Evolutionary conservation across 192 early-diverging fungal genomes (phyloP), one percentile per base, ranked within the genome.

Genomic region (Coemansia brasiliensis): DNA sequence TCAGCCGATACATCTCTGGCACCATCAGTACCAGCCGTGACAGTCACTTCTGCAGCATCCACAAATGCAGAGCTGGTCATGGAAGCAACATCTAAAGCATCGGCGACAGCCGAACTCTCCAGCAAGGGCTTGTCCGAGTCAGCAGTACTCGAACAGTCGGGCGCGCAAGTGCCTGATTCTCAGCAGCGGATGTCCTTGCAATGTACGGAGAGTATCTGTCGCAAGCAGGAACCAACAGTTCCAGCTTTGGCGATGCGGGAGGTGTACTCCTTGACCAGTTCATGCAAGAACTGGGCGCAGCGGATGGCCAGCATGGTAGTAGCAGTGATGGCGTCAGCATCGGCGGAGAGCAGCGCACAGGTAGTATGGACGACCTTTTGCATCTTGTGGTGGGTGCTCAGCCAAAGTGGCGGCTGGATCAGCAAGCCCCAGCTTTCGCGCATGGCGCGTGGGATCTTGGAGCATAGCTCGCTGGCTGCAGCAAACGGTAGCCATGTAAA

Each of bases 111-210:
- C 60, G 68, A 70, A 32, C 60, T 67, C 61, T 63, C 74, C 49
- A 60, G 69, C 68, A 78, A 78, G 68, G 74, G 68, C 74, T 78
- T 78, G 74, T 78, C 74, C 74, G 74, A 78, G 74, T 78, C 74
- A 71, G 74, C 74, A 78, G 74, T 55, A 78, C 74, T 78, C 74
- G 74, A 61, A 70, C 74, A 78, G 68, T 78, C 74, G 68, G 68
- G 58, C 68, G 44, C 52, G 37, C 74, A 71, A 57, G 61, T 38
- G 68, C 54, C 68, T 61, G 74, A 71, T 78, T 78, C 74, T 70
- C 74, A 78, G 74, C 74, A 78, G 74, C 74, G 74, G 74, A 78
- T 41, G 74, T 63, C 74, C 61, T 78, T 78, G 68, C 61, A 63
- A 61, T 51, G 25, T 78, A 67, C 51, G 74, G 68, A 71, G 74